Evolutionary conservation across 805 yeast species (phyloP).

Genomic region (Metschnikowia proteae): DNA sequence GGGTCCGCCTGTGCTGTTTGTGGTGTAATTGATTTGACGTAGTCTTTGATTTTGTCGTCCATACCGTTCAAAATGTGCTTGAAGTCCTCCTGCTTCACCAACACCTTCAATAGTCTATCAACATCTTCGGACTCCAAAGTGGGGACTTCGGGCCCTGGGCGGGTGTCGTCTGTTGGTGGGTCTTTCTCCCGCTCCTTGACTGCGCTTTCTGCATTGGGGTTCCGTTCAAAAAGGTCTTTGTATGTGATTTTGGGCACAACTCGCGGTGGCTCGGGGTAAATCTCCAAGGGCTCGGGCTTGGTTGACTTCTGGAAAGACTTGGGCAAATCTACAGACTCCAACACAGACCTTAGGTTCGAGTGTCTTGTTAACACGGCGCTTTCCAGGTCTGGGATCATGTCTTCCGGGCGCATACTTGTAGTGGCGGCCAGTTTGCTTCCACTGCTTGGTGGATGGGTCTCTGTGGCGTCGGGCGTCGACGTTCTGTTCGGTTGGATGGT

Average conservation of each 20-base stretch:
- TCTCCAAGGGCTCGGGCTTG: neutral
- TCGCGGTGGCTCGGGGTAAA: slow-evolving; percentile 1
- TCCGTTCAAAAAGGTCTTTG: neutral
- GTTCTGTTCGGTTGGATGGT: neutral
- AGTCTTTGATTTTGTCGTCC: slow-evolving; percentile 3
- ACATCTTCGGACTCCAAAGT: neutral
- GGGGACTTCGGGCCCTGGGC: neutral
- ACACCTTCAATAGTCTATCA: neutral
- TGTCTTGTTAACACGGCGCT: neutral
- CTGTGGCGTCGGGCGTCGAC: neutral
- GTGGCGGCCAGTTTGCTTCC: too few relatives aligned
- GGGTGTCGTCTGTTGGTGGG: neutral
- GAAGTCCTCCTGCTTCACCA: neutral
- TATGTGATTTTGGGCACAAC: slow-evolving; percentile 4
- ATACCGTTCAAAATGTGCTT: neutral
- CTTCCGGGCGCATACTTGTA: neutral
- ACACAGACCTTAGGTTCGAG: slow-evolving; percentile 1
- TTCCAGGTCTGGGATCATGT: neutral
- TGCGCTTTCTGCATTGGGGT: neutral
- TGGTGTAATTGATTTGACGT: neutral
- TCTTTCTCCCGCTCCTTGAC: neutral
- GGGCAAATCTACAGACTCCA: neutral
- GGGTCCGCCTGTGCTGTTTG: neutral
- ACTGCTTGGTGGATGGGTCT: neutral
- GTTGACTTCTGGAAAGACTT: neutral